Conservation (phyloP, 2,329 filamentous ascomycete genomes). For the Aspergillus flavus region DNA sequence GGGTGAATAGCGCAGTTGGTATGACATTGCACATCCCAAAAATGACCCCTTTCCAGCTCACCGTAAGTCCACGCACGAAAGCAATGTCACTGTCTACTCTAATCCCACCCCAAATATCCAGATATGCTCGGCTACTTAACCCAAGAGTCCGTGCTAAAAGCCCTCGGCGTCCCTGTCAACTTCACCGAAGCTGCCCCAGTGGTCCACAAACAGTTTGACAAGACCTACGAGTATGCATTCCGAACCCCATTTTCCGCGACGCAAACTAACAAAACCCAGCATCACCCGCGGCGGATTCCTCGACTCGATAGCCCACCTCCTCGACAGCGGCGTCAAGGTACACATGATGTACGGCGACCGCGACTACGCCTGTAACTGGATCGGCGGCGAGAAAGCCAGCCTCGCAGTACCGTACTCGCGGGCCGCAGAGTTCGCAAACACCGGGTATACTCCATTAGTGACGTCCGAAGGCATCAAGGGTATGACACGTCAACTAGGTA, state of each 20-base stretch:
- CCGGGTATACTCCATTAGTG: constrained; percentile 51
- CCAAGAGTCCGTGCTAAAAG: constrained; percentile 58
- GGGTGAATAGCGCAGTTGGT: constrained; percentile 46
- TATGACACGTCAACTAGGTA: constrained; percentile 50
- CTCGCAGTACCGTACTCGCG: constrained; percentile 52
- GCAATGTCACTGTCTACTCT: rapidly evolving
- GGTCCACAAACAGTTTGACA: constrained; percentile 53
- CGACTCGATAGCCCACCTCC: constrained; percentile 47
- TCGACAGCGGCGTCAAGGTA: constrained; percentile 61
- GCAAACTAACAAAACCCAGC: neutral
- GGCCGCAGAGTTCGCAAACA: constrained; percentile 48
- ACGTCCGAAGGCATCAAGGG: constrained; percentile 49
- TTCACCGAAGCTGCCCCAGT: constrained; percentile 51
- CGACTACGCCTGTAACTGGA: constrained; percentile 61
- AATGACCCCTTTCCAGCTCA: constrained; percentile 55
- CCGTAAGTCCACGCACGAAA: neutral
- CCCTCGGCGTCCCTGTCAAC: constrained; percentile 64
- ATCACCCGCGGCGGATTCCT: constrained; percentile 33
- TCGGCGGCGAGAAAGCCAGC: constrained; percentile 57
- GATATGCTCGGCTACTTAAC: constrained; percentile 61
- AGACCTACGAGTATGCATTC: constrained; percentile 47
- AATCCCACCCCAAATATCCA: constrained; percentile 17
- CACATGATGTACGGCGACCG: constrained; percentile 61
- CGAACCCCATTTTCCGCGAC: neutral
- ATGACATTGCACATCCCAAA: constrained; percentile 58